Percentiles rank a stretch among this genome's conserved stretches.
Evolutionary conservation across 1,139 yeast genomes (phyloP).

Genomic region (Suhomyces choctaworum): DNA sequence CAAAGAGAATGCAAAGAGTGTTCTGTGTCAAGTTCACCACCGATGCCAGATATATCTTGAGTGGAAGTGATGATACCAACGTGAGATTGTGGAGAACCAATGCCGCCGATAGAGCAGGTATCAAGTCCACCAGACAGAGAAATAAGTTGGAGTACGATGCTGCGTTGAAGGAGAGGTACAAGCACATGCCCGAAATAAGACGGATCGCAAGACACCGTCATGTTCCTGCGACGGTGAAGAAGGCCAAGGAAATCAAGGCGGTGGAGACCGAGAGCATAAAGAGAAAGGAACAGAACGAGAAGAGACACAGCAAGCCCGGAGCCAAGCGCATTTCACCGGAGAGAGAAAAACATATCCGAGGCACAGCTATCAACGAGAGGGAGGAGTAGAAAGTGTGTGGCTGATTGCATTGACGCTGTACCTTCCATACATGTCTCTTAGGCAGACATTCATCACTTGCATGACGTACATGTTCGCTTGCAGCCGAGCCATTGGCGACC

Average conservation of each 20-base stretch:
- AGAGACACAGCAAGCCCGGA: conserved; percentile 75
- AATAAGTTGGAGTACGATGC: conserved; percentile 85
- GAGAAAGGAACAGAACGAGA: conserved; percentile 77
- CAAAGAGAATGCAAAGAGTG: conserved; percentile 95
- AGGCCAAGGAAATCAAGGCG: conserved; percentile 82
- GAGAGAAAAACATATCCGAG: conserved; percentile 82
- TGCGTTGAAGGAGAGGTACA: conserved; percentile 87
- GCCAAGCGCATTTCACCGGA: conserved; percentile 64
- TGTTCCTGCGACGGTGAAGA: conserved; percentile 81
- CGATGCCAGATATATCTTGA: conserved; percentile 82
- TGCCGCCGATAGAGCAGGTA: conserved; percentile 80
- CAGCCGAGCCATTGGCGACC: too few relatives aligned
- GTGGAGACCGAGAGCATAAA: conserved; percentile 71
- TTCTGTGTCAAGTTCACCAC: conserved; percentile 81
- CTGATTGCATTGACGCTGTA: too few relatives aligned
- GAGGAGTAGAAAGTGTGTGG: background rate
- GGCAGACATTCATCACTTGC: too few relatives aligned
- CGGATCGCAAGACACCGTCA: conserved; percentile 92
- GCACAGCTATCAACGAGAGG: conserved; percentile 64
- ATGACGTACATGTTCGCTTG: too few relatives aligned
- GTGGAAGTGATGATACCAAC: conserved; percentile 97
- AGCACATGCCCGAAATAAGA: conserved; percentile 94
- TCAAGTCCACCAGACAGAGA: conserved; percentile 79
- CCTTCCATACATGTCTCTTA: too few relatives aligned
- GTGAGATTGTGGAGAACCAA: conserved; percentile 88